Evolutionary conservation across 345 rosid genomes (phyloP), one percentile per base, ranked within the genome.

Genomic region (Pistacia integerrima): DNA sequence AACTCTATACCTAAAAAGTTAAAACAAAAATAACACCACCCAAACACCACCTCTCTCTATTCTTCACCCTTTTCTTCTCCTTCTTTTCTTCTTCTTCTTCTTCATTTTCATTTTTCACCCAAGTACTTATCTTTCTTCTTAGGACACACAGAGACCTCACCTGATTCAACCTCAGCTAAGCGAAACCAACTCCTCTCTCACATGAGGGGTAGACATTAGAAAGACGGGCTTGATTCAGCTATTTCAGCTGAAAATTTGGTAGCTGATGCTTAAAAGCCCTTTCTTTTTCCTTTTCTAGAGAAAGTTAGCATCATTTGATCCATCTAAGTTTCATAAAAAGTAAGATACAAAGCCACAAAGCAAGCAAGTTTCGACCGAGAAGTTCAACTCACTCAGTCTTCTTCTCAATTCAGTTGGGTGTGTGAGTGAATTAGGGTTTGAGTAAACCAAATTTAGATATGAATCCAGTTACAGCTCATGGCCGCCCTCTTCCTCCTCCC

Each of bases 401-500:
- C 63, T 72, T 54, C 52, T 64, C 54, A 22, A 67, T 52, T 59
- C 33, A 46, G 12, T 72, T 58, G 44, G 30, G 61, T 68, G 66
- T 38, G 55, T 76, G 82, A 69, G 79, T 52, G 36, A 73, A 54
- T 51, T 79, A 75, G 84, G 85, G 80, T 75, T 79, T 36, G 52
- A 72, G 41, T 54, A 16, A 54, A 74, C 63, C 61, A 25, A 77
- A 52, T 48, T 44, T 10, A 72, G 72, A 82, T 44, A 41, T 94
- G 97, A 93, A 94, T 84, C 97, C 88, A 55, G 87, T 90, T 7
- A 84, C 97, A 70, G 81, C 91, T 14, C 92, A 87, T 8, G 91
- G 88, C 14, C 94, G 93, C 25, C 87, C 91, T 57, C 98, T 94
- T 77, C 98, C 97, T 17, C 96, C 94, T 57, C 90, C 98, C 62